Base-by-base conservation (phyloP, 306 rosid genomes). In the Lablab purpureus region DNA sequence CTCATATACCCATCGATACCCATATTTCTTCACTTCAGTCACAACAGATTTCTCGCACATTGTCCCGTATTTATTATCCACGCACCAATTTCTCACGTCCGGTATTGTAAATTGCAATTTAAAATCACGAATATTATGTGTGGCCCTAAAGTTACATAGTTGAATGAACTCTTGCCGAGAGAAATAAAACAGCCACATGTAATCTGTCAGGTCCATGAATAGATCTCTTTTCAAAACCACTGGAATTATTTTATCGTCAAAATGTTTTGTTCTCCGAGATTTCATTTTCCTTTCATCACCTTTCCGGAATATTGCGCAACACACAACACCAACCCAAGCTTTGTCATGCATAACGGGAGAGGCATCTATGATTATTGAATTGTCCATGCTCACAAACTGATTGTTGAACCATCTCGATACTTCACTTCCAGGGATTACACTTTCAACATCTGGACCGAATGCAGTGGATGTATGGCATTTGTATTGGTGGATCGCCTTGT, bases 1-100 rank as follows among this genome's bases (percentile, higher is more conserved):
- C 0, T 10, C 4, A 10, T 7, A 10, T 41, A 41, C 14, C 4
- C 46, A 41, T 2, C 46, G 12, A 5, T 40, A 40, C 46, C 13
- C 14, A 6, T 10, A 41, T 11, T 41, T 41, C 47, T 41, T 41
- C 47, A 15, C n/a, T 13, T 46, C 51, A 14, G 0, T 7, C 1
- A 3, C 3, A 41, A 10, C 0, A 41, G 2, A 2, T 10, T 3
- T 0, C 1, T 0, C 1, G 13, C 4, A 2, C 5, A 32, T 2
- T 32, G 36, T 3, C 36, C 4, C 36, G 36, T 32, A 5, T n/a
- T n/a, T n/a, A n/a, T n/a, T n/a, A n/a, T n/a, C n/a, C n/a, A n/a
- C n/a, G n/a, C n/a, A n/a, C n/a, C n/a, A n/a, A n/a, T n/a, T n/a
- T n/a, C n/a, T n/a, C n/a, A n/a, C n/a, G n/a, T n/a, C n/a, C n/a